phyloP scores from a whole-genome alignment of 2,329 filamentous ascomycete genomes.

The Colletotrichum camelliae region DNA sequence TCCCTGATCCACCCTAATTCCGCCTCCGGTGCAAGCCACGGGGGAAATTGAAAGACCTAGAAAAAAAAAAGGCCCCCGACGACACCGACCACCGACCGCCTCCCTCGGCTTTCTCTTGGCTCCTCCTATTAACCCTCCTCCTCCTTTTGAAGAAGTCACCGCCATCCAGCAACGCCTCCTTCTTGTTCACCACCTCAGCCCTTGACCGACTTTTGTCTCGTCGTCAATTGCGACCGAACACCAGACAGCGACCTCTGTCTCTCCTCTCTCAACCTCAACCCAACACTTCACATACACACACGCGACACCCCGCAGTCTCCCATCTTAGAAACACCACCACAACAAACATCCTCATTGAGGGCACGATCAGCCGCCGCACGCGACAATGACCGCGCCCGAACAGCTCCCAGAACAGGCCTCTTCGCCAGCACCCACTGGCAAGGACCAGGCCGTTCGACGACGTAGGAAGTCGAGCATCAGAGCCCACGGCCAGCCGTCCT shows the following conservation, averaged over 20 bases:
- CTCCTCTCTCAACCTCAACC: not conserved
- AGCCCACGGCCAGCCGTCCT: slow-evolving; percentile 1
- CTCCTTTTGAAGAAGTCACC: not conserved
- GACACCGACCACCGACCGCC: not conserved
- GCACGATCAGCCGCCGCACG: not conserved
- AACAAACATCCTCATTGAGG: not conserved
- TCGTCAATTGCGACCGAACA: not conserved
- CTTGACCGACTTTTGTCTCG: not conserved
- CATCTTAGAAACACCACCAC: not conserved
- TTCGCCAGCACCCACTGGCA: not conserved
- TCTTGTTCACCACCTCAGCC: not conserved
- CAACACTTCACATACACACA: not conserved
- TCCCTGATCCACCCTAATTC: slow-evolving; percentile 12
- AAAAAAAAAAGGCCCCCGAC: slow-evolving; percentile 19
- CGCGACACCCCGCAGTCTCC: not conserved
- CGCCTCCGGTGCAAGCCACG: slow-evolving; percentile 15
- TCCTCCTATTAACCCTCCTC: not conserved
- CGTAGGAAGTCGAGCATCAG: slow-evolving; percentile 20
- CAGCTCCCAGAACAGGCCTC: not conserved
- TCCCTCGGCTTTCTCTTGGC: not conserved
- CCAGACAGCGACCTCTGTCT: not conserved
- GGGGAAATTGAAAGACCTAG: slow-evolving; percentile 4
- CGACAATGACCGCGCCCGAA: slow-evolving; percentile 18
- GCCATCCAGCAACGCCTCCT: not conserved
- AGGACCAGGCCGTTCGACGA: slow-evolving; percentile 16